Conservation (phyloP, 2,329 filamentous ascomycete species). For the Clarireedia sp. region DNA sequence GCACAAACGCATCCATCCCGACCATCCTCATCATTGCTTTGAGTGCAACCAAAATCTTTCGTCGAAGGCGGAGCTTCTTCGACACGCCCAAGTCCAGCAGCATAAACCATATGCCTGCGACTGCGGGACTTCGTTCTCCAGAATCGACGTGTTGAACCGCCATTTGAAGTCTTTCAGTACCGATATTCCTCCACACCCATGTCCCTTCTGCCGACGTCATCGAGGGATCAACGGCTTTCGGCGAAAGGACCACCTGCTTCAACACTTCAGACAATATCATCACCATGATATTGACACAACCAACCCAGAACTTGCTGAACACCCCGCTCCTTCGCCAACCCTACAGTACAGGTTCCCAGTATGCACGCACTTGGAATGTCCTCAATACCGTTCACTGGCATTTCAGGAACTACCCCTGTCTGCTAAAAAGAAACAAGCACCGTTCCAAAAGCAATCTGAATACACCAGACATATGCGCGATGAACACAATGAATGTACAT, state of each 20-base stretch:
- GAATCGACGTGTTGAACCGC: conserved; percentile 24
- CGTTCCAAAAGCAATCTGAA: conserved; percentile 20
- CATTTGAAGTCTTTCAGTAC: conserved; percentile 22
- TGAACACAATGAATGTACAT: conserved; percentile 30
- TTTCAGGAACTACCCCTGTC: conserved; percentile 10
- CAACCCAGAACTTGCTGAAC: no score
- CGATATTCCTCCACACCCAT: conserved; percentile 22
- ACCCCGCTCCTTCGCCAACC: background rate
- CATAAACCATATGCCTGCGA: conserved; percentile 15
- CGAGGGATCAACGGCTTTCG: conserved; percentile 30
- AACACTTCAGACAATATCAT: conserved; percentile 33
- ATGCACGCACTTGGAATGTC: conserved; percentile 11
- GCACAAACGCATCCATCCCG: conserved; percentile 1
- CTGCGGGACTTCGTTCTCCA: conserved; percentile 26
- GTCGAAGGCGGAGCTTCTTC: conserved; percentile 12
- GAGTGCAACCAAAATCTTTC: conserved; percentile 8
- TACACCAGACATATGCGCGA: conserved; percentile 33
- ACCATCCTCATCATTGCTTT: conserved; percentile 9
- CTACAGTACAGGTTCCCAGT: conserved; percentile 8
- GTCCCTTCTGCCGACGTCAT: conserved; percentile 29
- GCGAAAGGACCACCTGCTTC: conserved; percentile 32
- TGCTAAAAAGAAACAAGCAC: conserved; percentile 2
- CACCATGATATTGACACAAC: conserved; percentile 21
- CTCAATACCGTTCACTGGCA: conserved; percentile 6
- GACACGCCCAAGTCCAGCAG: conserved; percentile 10